A percentile compares a stretch with the other conserved stretches of the same genome.
Conservation (phyloP, 176 grass and related monocot species). For the Elymus sibiricus region DNA sequence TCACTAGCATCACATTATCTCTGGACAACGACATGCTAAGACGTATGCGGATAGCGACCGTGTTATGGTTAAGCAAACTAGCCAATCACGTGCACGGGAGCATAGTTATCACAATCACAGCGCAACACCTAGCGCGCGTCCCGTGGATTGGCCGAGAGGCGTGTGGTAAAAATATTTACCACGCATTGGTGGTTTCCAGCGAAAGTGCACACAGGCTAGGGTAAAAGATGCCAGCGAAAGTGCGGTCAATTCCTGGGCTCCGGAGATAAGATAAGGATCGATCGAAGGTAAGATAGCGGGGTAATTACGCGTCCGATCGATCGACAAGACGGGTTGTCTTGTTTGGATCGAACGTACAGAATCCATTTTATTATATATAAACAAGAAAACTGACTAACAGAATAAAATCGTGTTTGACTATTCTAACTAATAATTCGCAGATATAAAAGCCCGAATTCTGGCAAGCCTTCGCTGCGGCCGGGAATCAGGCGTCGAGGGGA, state of each 20-base stretch:
- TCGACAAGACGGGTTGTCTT: neutral
- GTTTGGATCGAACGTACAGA: no score
- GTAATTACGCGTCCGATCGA: neutral
- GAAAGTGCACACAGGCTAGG: no score
- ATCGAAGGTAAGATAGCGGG: neutral
- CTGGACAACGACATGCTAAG: conserved; percentile 9
- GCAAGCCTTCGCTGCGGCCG: no score
- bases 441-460: no score
- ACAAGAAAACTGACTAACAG: no score
- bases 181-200: neutral
- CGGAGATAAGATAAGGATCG: conserved; percentile 41
- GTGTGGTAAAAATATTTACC: conserved; percentile 12
- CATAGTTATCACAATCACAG: neutral
- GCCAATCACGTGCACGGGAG: neutral
- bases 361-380: no score
- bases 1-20: neutral
- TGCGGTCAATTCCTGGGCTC: conserved; percentile 17
- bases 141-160: neutral
- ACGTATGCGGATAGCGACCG: neutral
- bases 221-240: neutral
- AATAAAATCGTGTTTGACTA: no score
- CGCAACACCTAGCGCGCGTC: conserved; percentile 8
- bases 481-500: no score
- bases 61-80: neutral
- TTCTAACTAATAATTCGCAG: no score